Percentiles rank a stretch among this genome's conserved stretches.
These are phyloP conservation scores for Leccinum incarnatum DNA, from an alignment of 768 basidiomycete species.

Conservation along the genomic window DNA sequence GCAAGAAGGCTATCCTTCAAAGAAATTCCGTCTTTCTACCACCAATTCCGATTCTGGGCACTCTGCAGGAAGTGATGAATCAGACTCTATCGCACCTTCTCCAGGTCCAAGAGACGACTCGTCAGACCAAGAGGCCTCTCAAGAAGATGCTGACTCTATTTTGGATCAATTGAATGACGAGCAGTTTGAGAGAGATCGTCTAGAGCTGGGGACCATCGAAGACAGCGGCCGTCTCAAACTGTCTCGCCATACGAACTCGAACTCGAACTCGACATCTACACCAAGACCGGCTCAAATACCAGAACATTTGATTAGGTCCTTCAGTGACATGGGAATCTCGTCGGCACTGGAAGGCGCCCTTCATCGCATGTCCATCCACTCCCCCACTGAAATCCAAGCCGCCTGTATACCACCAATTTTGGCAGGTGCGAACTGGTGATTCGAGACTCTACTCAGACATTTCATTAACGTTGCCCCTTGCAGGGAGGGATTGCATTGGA, in stretches of 20 bases:
- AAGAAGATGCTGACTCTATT: conserved; percentile 10
- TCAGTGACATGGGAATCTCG: conserved; percentile 59
- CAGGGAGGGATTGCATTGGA: conserved; percentile 95
- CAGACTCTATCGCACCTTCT: conserved; percentile 4
- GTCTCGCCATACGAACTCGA: conserved; percentile 20
- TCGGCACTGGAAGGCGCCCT: conserved; percentile 61
- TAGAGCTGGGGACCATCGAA: conserved; percentile 4
- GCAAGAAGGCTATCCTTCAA: conserved; percentile 41
- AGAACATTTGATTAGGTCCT: conserved; percentile 34
- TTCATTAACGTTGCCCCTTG: not conserved
- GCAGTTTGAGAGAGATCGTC: not conserved
- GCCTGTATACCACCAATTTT: conserved; percentile 90
- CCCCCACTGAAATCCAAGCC: conserved; percentile 84
- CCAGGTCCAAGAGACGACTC: conserved; percentile 7
- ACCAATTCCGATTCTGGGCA: not conserved
- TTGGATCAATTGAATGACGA: conserved; percentile 5
- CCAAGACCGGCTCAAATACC: conserved; percentile 5
- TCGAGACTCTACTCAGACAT: not conserved
- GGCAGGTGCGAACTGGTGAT: conserved; percentile 46
- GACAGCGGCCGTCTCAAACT: conserved; percentile 18
- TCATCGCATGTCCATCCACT: conserved; percentile 76
- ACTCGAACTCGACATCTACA: conserved; percentile 12
- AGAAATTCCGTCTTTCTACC: conserved; percentile 30
- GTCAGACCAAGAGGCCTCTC: conserved; percentile 21
- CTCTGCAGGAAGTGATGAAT: not conserved